A percentile compares a stretch with the other conserved stretches of the same genome.
Conservation (phyloP, 129 eudicot species). For the Arctium lappa region DNA sequence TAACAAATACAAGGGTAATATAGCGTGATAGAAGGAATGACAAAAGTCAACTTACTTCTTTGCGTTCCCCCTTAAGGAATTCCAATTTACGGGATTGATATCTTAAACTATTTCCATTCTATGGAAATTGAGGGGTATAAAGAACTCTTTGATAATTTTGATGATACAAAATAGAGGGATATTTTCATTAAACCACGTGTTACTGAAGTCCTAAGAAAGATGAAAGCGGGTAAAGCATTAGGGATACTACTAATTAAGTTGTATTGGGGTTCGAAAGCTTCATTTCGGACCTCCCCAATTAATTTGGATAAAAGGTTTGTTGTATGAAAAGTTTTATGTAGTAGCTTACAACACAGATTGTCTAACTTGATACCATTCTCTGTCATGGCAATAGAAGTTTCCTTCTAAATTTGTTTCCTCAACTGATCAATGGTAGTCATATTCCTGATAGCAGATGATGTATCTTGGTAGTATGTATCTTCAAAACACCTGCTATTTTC, state of each 20-base stretch:
- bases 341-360: background rate
- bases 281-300: background rate
- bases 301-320: background rate
- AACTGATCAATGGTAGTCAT: background rate
- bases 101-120: background rate
- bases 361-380: background rate
- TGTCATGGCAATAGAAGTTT: background rate
- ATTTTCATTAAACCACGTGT: background rate
- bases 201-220: too few species aligned
- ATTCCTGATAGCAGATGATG: background rate
- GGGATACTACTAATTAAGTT: too few species aligned
- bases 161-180: background rate
- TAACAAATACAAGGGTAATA: background rate
- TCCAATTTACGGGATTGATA: background rate
- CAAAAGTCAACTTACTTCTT: background rate
- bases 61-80: background rate
- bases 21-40: constrained; percentile 1
- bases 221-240: too few species aligned
- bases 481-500: background rate
- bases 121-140: background rate
- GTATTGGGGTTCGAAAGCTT: background rate
- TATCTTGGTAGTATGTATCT: background rate
- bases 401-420: background rate
- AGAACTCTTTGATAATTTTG: background rate
- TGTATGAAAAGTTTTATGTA: background rate